These are phyloP conservation scores for Didymella keratinophila DNA, from an alignment of 2,329 filamentous ascomycete genomes.

Conservation along the genomic window DNA sequence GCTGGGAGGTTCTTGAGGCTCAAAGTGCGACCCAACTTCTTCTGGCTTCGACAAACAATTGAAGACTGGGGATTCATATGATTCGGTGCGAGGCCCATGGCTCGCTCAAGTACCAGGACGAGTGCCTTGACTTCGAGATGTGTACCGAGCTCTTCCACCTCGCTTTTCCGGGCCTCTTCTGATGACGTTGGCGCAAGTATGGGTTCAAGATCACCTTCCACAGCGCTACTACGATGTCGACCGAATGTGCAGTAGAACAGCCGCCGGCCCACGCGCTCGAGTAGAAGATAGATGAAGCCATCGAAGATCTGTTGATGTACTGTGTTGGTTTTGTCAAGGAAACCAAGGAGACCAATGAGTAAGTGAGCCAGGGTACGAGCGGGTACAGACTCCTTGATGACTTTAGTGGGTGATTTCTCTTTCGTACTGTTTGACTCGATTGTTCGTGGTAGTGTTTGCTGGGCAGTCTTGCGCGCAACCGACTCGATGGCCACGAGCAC, in stretches of 20 bases:
- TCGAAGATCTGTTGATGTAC: conserved; percentile 54
- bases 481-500: conserved; percentile 44
- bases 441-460: conserved; percentile 3
- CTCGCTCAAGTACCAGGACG: conserved; percentile 51
- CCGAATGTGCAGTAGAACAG: conserved; percentile 53
- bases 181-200: conserved; percentile 15
- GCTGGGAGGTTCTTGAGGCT: conserved; percentile 35
- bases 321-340: conserved; percentile 46
- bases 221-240: conserved; percentile 32
- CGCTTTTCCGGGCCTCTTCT: conserved; percentile 20
- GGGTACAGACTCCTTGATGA: conserved; percentile 34
- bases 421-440: conserved; percentile 19
- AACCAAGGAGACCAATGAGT: conserved; percentile 46
- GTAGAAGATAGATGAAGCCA: conserved; percentile 52
- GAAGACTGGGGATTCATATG: conserved; percentile 41
- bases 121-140: conserved; percentile 53
- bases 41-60: conserved; percentile 3
- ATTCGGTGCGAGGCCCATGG: conserved; percentile 50
- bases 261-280: conserved; percentile 51
- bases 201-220: conserved; percentile 40
- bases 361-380: conserved; percentile 46
- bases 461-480: conserved; percentile 34
- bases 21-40: conserved; percentile 32
- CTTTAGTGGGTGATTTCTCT: conserved; percentile 7
- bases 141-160: conserved; percentile 34